A percentile compares a stretch with the other conserved stretches of the same genome.
phyloP scores from a whole-genome alignment of 257 asterid genomes.

The Salvia hispanica region DNA sequence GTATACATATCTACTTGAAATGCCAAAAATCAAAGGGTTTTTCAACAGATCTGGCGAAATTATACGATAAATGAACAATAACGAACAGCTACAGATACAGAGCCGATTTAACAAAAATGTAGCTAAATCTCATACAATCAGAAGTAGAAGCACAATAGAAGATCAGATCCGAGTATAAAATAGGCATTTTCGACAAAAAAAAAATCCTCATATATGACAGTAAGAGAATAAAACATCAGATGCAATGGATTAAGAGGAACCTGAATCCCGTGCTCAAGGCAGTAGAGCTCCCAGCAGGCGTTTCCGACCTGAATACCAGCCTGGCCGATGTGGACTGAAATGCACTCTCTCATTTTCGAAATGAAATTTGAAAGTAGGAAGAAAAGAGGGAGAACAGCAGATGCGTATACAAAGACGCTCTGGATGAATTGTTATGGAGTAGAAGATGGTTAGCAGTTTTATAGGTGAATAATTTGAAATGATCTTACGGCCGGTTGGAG shows the following conservation, averaged over 20 bases:
- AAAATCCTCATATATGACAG: not conserved
- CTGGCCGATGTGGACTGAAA: conserved; percentile 95
- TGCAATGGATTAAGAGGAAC: conserved; percentile 38
- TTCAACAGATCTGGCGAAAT: conserved; percentile 19
- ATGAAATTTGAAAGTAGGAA: not conserved
- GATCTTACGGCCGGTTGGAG: conserved; percentile 31
- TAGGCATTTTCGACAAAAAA: not conserved
- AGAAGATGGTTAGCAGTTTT: not conserved
- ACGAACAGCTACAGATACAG: not conserved
- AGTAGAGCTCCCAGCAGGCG: conserved; percentile 95
- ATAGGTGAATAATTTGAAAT: not conserved
- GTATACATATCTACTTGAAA: not conserved
- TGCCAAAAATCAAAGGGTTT: not conserved
- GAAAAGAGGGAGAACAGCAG: conserved; percentile 26
- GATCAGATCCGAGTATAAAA: conserved; percentile 19
- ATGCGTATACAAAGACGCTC: conserved; percentile 59
- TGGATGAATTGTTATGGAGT: conserved; percentile 26
- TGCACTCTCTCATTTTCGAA: conserved; percentile 89
- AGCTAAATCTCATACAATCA: not conserved
- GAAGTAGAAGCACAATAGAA: not conserved
- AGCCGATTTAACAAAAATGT: conserved; percentile 1
- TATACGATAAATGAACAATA: not conserved
- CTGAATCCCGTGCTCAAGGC: conserved; percentile 92
- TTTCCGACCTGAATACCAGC: conserved; percentile 97
- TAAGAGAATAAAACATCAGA: conserved; percentile 1